These are phyloP conservation scores for Tritrichomonas foetus DNA, from an alignment of 208 protist species.

Conservation along the genomic window DNA sequence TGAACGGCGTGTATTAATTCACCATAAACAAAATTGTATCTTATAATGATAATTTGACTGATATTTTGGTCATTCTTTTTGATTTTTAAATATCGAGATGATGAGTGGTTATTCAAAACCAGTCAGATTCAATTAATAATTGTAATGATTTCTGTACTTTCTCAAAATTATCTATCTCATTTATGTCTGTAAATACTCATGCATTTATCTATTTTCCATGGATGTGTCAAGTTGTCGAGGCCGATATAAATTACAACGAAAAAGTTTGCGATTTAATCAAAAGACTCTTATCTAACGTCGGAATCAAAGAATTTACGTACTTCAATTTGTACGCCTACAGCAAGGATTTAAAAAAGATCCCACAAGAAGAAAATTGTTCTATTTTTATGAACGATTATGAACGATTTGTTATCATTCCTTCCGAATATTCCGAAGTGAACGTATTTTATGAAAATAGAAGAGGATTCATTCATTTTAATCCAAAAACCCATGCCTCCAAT, in stretches of 20 bases:
- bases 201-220: not conserved
- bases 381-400: not conserved
- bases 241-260: not conserved
- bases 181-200: no score
- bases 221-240: not conserved
- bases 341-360: not conserved
- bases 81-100: no score
- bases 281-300: not conserved
- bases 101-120: no score
- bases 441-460: not conserved
- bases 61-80: no score
- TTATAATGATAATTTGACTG: no score
- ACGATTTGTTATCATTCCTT: not conserved
- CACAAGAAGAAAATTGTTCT: not conserved
- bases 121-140: no score
- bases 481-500: not conserved
- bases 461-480: not conserved
- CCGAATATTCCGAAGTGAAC: not conserved
- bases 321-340: not conserved
- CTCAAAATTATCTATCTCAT: no score
- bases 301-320: constrained; percentile 8
- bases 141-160: no score
- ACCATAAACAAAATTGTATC: no score
- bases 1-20: no score
- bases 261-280: not conserved